Evolutionary conservation across 257 asterid species (phyloP), one percentile per base, ranked within the genome.

Genomic region (Solanum chmielewskii): DNA sequence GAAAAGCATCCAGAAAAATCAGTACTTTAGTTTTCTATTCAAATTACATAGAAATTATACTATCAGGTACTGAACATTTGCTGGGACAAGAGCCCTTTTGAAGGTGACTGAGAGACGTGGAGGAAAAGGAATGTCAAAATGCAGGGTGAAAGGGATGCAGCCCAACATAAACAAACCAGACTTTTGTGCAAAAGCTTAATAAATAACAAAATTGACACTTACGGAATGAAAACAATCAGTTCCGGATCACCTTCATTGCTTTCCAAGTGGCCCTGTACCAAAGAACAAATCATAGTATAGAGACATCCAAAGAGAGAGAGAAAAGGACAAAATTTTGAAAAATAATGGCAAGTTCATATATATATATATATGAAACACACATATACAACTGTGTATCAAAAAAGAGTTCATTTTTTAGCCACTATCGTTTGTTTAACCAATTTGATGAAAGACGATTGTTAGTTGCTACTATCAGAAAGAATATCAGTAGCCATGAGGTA

Each of bases 191-290:
- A 45, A 59, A 80, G 42, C 47, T 7, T 62, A 37, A 21, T 23
- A 5, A 33, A 7, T 9, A 86, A 87, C 71, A 73, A 89, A 71
- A 47, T 52, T 47, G 66, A 75, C 83, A 92, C 98, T 94, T 92
- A 97, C 98, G 98, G 99, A 74, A 97, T 97, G 90, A 94, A 95
- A 88, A 97, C 96, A 87, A 97, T 95, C 92, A 97, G 90, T 92
- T 97, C 98, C 3, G 99, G 98, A 91, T 97, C 99, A 21, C 98
- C 98, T 69, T 91, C 95, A 88, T 97, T 97, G 97, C 98, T 97
- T 92, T 97, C 99, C 96, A 97, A 89, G 91, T 91, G 89, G 91
- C 97, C 98, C 99, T 97, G 94, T 71, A 33, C 73, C 86, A 37
- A 78, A 41, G 15, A 87, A 87, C 73, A 83, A 42, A 81, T 64